Evolutionary conservation across 768 basidiomycete genomes (phyloP), one percentile per base, ranked within the genome.

Genomic region (Leccinum variicolor): DNA sequence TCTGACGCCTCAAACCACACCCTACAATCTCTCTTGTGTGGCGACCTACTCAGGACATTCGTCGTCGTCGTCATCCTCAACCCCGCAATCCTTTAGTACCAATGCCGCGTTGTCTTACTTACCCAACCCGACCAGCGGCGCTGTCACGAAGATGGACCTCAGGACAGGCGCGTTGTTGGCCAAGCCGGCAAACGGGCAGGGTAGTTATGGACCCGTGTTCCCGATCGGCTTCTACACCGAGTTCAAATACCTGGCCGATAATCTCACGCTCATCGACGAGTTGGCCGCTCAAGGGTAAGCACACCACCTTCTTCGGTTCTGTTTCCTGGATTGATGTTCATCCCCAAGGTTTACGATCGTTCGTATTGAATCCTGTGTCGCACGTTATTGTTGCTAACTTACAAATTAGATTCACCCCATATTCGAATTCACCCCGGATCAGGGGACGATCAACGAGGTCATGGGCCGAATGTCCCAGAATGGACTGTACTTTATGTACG

Each of bases 401-500:
- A 43, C 11, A 15, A 25, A 13, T 29, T 43, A 79, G 85, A 75
- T 91, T 17, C 90, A 92, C 65, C 84, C 88, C 1, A 77, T 91
- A 17, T 89, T 90, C 1, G 74, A 81, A 2, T 87, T 83, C 60
- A 78, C 64, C 79, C 86, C 65, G 79, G 31, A 79, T 80, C 76
- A 5, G 71, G 85, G 1, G 74, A 83, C 51, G 29, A 29, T 67
- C 33, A 53, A 60, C 6, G 64, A 75, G 23, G 83, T 89, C 15
- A 69, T 90, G n/a, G 80, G 87, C 64, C 76, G 78, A 34, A 87
- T 90, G 83, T 81, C 87, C 65, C 79, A 85, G 57, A 81, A 84
- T 0, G 81, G 81, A 0, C 17, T 69, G 49, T 92, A 86, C 64
- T 76, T 92, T 48, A 89, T 91, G 83, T 92, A 90, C 62, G 89